These are phyloP conservation scores for Boletus sp. DNA, from an alignment of 768 basidiomycete genomes.

Conservation along the genomic window DNA sequence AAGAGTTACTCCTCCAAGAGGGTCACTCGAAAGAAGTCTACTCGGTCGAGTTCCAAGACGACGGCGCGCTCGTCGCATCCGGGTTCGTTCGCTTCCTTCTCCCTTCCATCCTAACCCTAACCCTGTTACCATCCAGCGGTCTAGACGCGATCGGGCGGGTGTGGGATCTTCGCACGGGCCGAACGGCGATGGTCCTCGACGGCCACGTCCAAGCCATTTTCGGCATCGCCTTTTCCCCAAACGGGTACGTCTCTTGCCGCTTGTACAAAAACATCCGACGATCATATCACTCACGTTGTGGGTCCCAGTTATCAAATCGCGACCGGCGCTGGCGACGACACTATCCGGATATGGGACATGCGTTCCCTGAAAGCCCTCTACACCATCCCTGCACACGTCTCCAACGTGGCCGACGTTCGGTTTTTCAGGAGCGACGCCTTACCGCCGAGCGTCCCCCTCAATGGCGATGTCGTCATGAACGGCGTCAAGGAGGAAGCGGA, in stretches of 20 bases:
- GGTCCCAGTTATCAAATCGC: constrained; percentile 87
- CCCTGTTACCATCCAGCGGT: constrained; percentile 52
- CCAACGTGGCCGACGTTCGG: constrained; percentile 91
- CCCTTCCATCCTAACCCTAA: not conserved
- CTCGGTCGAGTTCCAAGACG: constrained; percentile 92
- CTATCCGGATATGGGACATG: constrained; percentile 98
- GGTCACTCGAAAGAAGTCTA: constrained; percentile 98
- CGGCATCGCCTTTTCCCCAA: constrained; percentile 90
- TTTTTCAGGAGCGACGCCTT: constrained; percentile 78
- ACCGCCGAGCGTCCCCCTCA: constrained; percentile 40
- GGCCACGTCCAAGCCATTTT: constrained; percentile 95
- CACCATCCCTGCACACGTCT: constrained; percentile 94
- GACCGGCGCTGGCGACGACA: constrained; percentile 95
- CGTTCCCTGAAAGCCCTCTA: constrained; percentile 89
- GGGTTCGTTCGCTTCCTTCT: constrained; percentile 54
- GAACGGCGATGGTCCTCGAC: constrained; percentile 97
- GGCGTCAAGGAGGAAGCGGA: constrained; percentile 38
- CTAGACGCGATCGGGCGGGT: constrained; percentile 96
- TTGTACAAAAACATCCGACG: not conserved
- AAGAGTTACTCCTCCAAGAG: constrained; percentile 88
- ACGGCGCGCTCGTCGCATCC: constrained; percentile 89
- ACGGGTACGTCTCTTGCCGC: constrained; percentile 61
- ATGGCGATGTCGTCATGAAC: constrained; percentile 52
- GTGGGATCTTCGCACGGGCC: constrained; percentile 94
- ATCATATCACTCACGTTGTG: constrained; percentile 14